Evolutionary conservation across 108 stramenopile genomes (phyloP).

Genomic region (Cyclotella kingstonii): DNA sequence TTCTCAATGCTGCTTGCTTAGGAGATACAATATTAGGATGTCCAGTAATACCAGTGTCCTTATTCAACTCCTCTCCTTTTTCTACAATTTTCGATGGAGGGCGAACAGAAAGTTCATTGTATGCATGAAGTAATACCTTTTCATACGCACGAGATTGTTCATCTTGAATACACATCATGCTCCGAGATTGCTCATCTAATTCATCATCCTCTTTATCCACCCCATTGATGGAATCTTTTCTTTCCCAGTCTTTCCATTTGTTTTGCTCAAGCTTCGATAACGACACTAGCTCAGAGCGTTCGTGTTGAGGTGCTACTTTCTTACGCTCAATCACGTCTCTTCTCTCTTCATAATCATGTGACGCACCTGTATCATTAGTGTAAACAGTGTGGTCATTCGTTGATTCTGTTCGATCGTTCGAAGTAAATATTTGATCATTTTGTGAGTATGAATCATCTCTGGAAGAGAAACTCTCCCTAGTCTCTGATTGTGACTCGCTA

Average conservation of each 20-base stretch:
- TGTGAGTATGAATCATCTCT: constrained; percentile 5
- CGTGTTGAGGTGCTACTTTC: neutral
- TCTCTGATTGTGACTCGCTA: constrained; percentile 4
- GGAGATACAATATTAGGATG: constrained; percentile 19
- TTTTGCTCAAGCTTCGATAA: constrained; percentile 5
- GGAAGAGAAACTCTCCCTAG: neutral
- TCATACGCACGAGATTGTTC: constrained; percentile 32
- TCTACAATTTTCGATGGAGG: constrained; percentile 23
- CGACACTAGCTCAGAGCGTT: constrained; percentile 9
- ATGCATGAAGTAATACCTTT: constrained; percentile 34
- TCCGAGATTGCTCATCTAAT: neutral
- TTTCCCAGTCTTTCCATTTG: constrained; percentile 16
- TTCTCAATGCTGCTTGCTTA: constrained; percentile 10
- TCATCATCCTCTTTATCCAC: neutral
- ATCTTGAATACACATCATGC: constrained; percentile 9
- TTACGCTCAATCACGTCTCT: neutral
- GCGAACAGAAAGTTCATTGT: constrained; percentile 35
- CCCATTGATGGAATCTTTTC: constrained; percentile 11
- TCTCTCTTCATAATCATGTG: neutral
- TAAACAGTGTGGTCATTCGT: constrained; percentile 8
- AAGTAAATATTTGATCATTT: constrained; percentile 7
- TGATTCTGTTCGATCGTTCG: constrained; percentile 1
- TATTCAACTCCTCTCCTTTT: constrained; percentile 16
- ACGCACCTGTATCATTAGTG: constrained; percentile 1
- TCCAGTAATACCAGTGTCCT: neutral